A percentile compares a stretch with the other conserved stretches of the same genome.
Conservation (phyloP, 139 green algal species). For the Micractinium conductrix region DNA sequence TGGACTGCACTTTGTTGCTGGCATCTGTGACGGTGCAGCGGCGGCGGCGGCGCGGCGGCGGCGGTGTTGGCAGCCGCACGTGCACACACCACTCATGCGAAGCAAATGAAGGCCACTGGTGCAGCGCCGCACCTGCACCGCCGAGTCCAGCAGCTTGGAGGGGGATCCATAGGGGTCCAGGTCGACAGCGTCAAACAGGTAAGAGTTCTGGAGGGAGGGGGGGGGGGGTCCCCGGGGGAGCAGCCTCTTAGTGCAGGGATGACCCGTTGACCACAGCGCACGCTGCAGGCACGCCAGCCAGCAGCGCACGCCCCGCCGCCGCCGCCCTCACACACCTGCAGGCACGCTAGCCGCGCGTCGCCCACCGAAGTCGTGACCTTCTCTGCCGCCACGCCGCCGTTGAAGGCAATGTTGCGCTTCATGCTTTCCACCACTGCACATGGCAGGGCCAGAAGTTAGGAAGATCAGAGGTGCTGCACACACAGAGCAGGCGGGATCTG, state of each 20-base stretch:
- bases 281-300: no score
- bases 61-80: not conserved
- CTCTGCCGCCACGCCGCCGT: slow-evolving; percentile 58
- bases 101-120: no score
- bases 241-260: no score
- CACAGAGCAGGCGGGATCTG: not conserved
- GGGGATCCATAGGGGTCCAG: slow-evolving; percentile 98
- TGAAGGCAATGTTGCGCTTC: slow-evolving; percentile 83
- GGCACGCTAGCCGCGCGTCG: slow-evolving; percentile 89
- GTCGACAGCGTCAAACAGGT: slow-evolving; percentile 91
- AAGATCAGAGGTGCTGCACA: not conserved
- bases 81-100: no score
- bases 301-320: no score
- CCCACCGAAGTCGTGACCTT: slow-evolving; percentile 63
- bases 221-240: no score
- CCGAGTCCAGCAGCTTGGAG: slow-evolving; percentile 87
- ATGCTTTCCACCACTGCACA: slow-evolving; percentile 72
- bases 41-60: no score
- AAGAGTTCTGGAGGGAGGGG: slow-evolving; percentile 42
- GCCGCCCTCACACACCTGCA: slow-evolving; percentile 62
- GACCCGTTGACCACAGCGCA: no score
- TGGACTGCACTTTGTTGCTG: no score
- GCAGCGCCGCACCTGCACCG: slow-evolving; percentile 90
- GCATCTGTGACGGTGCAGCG: not conserved
- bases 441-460: not conserved